These are phyloP conservation scores for Centaurea solstitialis DNA, from an alignment of 129 eudicot species.

Conservation along the genomic window DNA sequence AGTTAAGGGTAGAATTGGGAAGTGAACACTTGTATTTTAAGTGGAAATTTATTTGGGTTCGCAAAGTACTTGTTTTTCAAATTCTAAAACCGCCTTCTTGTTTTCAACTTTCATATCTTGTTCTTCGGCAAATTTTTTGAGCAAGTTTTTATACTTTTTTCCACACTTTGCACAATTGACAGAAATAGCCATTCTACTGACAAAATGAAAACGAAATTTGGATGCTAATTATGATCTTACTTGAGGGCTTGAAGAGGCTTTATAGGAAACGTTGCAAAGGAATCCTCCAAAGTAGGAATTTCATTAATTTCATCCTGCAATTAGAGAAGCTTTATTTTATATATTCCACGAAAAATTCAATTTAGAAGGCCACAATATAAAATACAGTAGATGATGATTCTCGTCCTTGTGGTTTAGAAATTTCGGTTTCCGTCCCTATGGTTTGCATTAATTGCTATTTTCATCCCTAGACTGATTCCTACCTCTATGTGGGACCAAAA, in stretches of 20 bases:
- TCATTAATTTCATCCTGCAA: slow-evolving; percentile 67
- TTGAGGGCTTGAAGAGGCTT: slow-evolving; percentile 97
- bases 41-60: not conserved
- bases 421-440: too few species aligned
- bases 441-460: too few species aligned
- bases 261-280: slow-evolving; percentile 87
- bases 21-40: not conserved
- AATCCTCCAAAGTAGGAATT: slow-evolving; percentile 65
- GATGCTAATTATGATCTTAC: slow-evolving; percentile 42
- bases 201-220: not conserved
- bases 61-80: too few species aligned
- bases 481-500: too few species aligned
- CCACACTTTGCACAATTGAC: not conserved
- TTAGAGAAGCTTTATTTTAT: slow-evolving; percentile 1
- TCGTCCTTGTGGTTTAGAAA: too few species aligned
- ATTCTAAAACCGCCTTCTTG: not conserved
- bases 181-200: not conserved
- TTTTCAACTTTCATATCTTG: not conserved
- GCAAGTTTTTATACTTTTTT: not conserved
- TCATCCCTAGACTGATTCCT: too few species aligned
- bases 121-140: not conserved
- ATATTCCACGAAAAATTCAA: not conserved
- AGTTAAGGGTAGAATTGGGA: not conserved
- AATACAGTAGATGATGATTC: too few species aligned
- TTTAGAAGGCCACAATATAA: too few species aligned